These are phyloP conservation scores for Fraxinus americana DNA, from an alignment of 257 asterid species.

Conservation along the genomic window DNA sequence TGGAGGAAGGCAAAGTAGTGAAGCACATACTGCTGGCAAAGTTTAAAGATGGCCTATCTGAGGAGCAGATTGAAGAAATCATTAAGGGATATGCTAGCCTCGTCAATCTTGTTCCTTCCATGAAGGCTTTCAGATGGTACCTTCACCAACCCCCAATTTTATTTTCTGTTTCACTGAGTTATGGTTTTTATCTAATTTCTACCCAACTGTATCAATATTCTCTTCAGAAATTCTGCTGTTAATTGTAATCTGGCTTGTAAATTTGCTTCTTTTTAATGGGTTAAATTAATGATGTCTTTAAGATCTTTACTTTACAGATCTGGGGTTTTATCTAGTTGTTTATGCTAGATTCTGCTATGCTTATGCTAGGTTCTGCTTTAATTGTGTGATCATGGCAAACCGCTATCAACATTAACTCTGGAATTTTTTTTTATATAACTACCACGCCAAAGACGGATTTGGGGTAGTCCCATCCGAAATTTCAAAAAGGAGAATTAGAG, in stretches of 20 bases:
- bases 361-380: too few relatives aligned
- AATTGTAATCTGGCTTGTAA: background rate
- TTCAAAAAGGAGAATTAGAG: background rate
- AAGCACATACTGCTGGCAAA: slow-evolving; percentile 74
- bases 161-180: background rate
- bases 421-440: too few relatives aligned
- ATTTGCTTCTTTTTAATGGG: background rate
- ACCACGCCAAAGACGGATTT: too few relatives aligned
- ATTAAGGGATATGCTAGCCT: slow-evolving; percentile 72
- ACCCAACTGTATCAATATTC: background rate
- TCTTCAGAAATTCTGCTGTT: background rate
- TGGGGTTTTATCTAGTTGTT: background rate
- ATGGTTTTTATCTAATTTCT: background rate
- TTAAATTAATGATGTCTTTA: background rate
- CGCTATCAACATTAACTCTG: too few relatives aligned
- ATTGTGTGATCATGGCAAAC: too few relatives aligned
- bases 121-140: slow-evolving; percentile 74
- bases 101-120: slow-evolving; percentile 68
- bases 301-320: background rate
- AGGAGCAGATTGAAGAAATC: slow-evolving; percentile 52
- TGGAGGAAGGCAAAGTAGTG: slow-evolving; percentile 41
- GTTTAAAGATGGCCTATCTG: slow-evolving; percentile 65
- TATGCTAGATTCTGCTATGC: too few relatives aligned
- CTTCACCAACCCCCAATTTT: background rate
- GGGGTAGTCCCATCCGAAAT: too few relatives aligned